Evolutionary conservation across 2,329 filamentous ascomycete genomes (phyloP).

Genomic region (Colletotrichum australisinense): DNA sequence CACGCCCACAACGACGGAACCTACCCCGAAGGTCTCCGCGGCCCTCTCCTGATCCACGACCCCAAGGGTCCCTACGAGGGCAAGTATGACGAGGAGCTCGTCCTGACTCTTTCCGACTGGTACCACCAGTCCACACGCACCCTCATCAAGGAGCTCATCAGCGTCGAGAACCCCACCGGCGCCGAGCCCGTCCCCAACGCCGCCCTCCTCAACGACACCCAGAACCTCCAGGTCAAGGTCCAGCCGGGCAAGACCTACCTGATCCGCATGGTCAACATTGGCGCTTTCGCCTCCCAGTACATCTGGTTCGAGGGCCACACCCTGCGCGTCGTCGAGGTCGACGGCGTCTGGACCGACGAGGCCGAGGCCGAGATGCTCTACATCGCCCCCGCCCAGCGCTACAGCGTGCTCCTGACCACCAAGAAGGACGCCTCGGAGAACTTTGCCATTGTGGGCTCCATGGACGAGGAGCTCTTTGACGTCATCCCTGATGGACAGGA

Average conservation of each 20-base stretch:
- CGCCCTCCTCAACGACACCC: conserved; percentile 64
- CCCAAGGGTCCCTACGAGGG: conserved; percentile 58
- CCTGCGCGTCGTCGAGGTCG: conserved; percentile 62
- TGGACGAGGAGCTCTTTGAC: conserved; percentile 52
- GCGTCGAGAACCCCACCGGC: conserved; percentile 59
- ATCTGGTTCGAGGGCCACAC: conserved; percentile 58
- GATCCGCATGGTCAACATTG: conserved; percentile 64
- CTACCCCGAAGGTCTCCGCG: conserved; percentile 70
- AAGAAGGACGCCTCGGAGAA: conserved; percentile 57
- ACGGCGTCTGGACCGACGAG: conserved; percentile 61
- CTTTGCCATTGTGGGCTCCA: conserved; percentile 58
- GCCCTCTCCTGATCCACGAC: conserved; percentile 66
- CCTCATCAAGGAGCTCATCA: conserved; percentile 60
- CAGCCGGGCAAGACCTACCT: conserved; percentile 63
- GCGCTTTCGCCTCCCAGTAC: conserved; percentile 61
- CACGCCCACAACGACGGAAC: conserved; percentile 60
- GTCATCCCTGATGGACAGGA: conserved; percentile 64
- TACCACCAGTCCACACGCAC: conserved; percentile 66
- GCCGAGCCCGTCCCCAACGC: conserved; percentile 66
- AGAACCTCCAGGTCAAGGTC: conserved; percentile 55
- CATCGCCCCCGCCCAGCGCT: conserved; percentile 61
- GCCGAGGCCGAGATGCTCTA: conserved; percentile 56
- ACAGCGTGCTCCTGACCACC: conserved; percentile 59
- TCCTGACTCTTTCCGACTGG: conserved; percentile 70
- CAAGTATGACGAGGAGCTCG: conserved; percentile 64